Evolutionary conservation across 2,329 filamentous ascomycete genomes (phyloP), one percentile per base, ranked within the genome.

Genomic region (Emergomyces orientalis): DNA sequence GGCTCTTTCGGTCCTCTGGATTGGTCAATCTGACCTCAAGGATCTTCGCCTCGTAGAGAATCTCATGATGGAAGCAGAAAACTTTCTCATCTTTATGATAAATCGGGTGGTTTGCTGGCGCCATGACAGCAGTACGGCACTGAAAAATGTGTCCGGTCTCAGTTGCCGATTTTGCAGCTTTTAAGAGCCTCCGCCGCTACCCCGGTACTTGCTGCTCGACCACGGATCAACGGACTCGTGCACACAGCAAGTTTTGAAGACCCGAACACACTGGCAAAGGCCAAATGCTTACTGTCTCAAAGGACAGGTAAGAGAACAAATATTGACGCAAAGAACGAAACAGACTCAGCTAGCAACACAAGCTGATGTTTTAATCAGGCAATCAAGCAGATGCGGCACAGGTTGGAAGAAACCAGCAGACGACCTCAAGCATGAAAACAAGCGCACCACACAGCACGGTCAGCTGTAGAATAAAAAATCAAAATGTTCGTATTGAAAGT

Each of bases 21-120:
- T 87, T 84, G 71, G 82, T 81, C 75, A 80, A 78, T 69, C 83
- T 86, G 39, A 90, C 82, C 67, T 97, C 92, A 67, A 96, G 85
- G 60, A 99, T 88, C 78, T 97, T 97, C 68, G 94, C 94, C 77
- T 99, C 94, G 74, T 99, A 99, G 60, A 99, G 86, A 78, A 97
- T 87, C 72, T 97, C 92, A 78, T 93, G 90, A 75, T 99, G 94
- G 74, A 97, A 97, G 80, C 94, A 99, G 39, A 97, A 86, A 45
- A 96, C 91, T 73, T 89, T 91, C 80, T 99, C 94, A 73, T 97
- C 91, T 73, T 87, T 87, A 64, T 77, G 77, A 71, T 84, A 88
- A n/a, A 80, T 55, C 25, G 62, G 78, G 64, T 82, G 80, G 72
- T 73, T 74, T 61, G 83, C 73, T 64, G 83, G 80, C 63, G 84